phyloP scores from a whole-genome alignment of 75 land plant genomes.

The Selaginella moellendorffii region DNA sequence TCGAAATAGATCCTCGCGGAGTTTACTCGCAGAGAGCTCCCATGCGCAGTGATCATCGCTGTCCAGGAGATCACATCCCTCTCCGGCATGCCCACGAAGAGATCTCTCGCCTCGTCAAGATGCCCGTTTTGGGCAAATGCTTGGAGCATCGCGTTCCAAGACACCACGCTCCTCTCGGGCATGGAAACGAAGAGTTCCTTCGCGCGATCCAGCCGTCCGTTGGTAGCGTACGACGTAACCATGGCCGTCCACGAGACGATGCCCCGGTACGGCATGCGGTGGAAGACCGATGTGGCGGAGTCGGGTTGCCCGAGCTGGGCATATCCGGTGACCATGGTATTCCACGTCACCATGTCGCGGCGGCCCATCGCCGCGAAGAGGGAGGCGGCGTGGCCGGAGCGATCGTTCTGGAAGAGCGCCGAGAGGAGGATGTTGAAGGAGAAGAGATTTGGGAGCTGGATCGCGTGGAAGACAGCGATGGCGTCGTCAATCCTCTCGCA shows the following conservation, averaged over 20 bases:
- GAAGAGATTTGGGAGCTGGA: not conserved
- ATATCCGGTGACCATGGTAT: not conserved
- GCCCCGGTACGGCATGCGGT: not conserved
- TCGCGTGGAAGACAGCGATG: not conserved
- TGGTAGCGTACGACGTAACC: not conserved
- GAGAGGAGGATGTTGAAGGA: not conserved
- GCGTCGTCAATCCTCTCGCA: not conserved
- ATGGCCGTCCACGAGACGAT: slow-evolving; percentile 3
- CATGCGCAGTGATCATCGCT: not conserved
- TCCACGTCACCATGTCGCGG: not conserved
- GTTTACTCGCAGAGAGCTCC: not conserved
- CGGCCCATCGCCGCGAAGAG: not conserved
- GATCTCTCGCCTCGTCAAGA: not conserved
- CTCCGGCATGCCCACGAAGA: slow-evolving; percentile 3
- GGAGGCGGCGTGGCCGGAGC: not conserved
- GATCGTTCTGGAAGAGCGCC: not conserved
- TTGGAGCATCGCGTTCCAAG: slow-evolving; percentile 2
- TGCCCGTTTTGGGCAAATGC: not conserved
- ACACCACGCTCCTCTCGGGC: slow-evolving; percentile 4
- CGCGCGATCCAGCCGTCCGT: not conserved
- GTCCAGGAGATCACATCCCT: slow-evolving; percentile 4
- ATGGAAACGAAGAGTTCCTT: not conserved
- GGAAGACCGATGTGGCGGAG: not conserved
- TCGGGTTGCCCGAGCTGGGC: slow-evolving; percentile 4
- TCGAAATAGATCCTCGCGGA: not conserved